A percentile compares a stretch with the other conserved stretches of the same genome.
phyloP scores from a whole-genome alignment of 2,329 filamentous ascomycete species.

The Septoria petroselini region DNA sequence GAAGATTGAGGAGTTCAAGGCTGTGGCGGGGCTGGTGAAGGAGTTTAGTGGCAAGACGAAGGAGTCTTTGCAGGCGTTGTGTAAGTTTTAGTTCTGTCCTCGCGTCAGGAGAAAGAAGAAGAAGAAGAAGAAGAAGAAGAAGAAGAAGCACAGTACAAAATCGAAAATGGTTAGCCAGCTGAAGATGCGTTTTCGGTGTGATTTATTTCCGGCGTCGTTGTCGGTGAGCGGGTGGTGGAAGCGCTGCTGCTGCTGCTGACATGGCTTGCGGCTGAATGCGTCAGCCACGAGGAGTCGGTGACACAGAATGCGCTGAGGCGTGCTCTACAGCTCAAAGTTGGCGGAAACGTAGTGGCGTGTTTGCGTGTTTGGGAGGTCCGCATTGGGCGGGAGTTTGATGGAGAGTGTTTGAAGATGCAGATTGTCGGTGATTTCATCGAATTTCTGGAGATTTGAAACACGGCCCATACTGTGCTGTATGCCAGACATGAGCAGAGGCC shows the following conservation, averaged over 20 bases:
- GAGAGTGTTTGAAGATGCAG: no score
- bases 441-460: no score
- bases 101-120: background rate
- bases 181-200: no score
- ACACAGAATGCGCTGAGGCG: constrained; percentile 4
- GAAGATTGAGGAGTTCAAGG: constrained; percentile 65
- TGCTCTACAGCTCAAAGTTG: no score
- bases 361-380: no score
- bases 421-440: no score
- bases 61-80: constrained; percentile 62
- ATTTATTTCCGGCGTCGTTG: no score
- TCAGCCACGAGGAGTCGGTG: constrained; percentile 19
- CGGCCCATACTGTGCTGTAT: no score
- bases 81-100: constrained; percentile 51
- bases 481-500: no score
- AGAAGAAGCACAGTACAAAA: background rate
- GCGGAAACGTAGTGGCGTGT: background rate
- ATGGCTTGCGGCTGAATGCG: constrained; percentile 7
- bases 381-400: no score
- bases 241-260: constrained; percentile 7
- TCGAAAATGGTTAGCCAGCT: no score
- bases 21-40: constrained; percentile 73
- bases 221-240: background rate
- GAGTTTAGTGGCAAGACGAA: constrained; percentile 69
- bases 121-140: background rate